Evolutionary conservation across 108 stramenopile species (phyloP), one percentile per base, ranked within the genome.

Genomic region (Aurantiochytrium sp.): DNA sequence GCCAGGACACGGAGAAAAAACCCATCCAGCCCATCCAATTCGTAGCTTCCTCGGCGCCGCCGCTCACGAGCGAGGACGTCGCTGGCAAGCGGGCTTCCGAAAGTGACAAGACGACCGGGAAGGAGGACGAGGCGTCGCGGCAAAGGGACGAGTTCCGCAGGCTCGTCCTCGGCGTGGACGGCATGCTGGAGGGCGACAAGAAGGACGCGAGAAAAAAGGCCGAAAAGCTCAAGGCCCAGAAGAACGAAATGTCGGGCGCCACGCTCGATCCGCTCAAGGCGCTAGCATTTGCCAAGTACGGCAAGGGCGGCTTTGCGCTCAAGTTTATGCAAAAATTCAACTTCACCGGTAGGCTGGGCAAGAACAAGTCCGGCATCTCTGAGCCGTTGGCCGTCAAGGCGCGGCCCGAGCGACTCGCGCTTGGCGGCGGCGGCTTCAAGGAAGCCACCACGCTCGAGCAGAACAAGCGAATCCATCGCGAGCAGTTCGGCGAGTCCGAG

Each of bases 281-380:
- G 19, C 32, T 17, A 10, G 59, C 59, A 19, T 65, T 24, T 27
- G 27, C 59, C 32, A 65, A 65, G 34, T 65, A 65, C 34, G 59
- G 59, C 59, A 65, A 65, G 59, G 34, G 34, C 19, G 59, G 59
- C 59, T 65, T 65, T 34, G 59, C 59, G 24, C 59, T 65, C 1
- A 65, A 65, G 19, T 65, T 65, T 27, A 65, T 65, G 59, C 59
- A 65, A 34, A 65, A 65, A 65, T 65, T 65, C 59, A 65, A 65
- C 34, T 81, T 81, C 2, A 81, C 42, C 39, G 73, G 73, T 12
- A 41, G 73, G 39, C 39, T 81, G 36, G 73, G 73, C 39, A 81
- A 81, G 2, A 22, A 81, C 32, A 12, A 81, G 45, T 48, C 39
- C 10, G 73, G 73, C 12, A 81, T 81, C 45, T 39, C 73, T 12